Percentiles rank a stretch among this genome's conserved stretches.
Evolutionary conservation across 495 filamentous ascomycete species (phyloP).

Genomic region (Acidiella bohemica): DNA sequence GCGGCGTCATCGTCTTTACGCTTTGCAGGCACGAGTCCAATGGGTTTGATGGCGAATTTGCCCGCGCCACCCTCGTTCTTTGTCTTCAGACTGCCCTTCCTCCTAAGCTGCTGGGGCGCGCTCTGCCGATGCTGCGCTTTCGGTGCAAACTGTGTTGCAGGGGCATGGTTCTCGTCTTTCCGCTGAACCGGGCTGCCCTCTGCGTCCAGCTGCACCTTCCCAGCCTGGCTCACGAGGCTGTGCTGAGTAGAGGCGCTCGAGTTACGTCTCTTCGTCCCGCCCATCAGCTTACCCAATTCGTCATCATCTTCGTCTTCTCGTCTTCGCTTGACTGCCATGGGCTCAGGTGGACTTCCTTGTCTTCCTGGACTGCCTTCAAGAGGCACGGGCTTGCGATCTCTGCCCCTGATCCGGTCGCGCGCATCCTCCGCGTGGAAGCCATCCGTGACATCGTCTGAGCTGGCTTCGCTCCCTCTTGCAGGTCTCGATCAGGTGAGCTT

Average conservation of each 20-base stretch:
- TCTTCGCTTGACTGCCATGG: slow-evolving; percentile 42
- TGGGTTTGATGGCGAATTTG: slow-evolving; percentile 24
- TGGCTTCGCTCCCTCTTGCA: background rate
- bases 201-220: slow-evolving; percentile 1
- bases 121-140: no score
- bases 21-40: background rate
- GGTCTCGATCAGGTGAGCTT: slow-evolving; percentile 12
- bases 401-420: slow-evolving; percentile 15
- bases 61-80: slow-evolving; percentile 24
- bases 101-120: slow-evolving; percentile 18
- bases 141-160: no score
- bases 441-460: slow-evolving; percentile 4
- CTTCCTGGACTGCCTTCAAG: slow-evolving; percentile 11
- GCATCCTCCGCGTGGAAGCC: slow-evolving; percentile 2
- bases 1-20: no score
- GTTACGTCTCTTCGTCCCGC: slow-evolving; percentile 23
- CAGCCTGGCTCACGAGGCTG: slow-evolving; percentile 7
- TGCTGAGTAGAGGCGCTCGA: slow-evolving; percentile 11
- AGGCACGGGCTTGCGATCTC: slow-evolving; percentile 19
- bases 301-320: slow-evolving; percentile 67
- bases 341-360: slow-evolving; percentile 9
- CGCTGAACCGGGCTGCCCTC: no score
- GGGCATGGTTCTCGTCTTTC: no score
- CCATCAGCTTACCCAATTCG: slow-evolving; percentile 33
- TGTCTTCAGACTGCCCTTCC: slow-evolving; percentile 22